A percentile compares a stretch with the other conserved stretches of the same genome.
phyloP scores from a whole-genome alignment of 2,329 filamentous ascomycete species.

The Diplodia intermedia region DNA sequence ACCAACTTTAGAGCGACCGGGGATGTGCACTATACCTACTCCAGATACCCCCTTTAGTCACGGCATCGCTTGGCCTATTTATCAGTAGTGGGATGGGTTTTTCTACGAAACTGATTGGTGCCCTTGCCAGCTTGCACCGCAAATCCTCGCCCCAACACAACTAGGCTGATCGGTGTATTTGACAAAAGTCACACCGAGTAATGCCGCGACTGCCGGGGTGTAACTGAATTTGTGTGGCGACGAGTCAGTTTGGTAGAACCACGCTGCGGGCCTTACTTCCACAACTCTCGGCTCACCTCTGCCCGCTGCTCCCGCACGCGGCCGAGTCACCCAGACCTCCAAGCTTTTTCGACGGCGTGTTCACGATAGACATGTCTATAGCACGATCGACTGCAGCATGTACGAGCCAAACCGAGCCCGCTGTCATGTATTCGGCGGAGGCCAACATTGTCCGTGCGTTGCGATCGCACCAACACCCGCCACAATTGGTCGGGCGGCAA shows the following conservation, averaged over 20 bases:
- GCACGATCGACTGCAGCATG: not conserved
- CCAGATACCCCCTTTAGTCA: too few relatives aligned
- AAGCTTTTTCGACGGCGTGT: not conserved
- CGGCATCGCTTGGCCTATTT: too few relatives aligned
- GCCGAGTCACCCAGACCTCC: not conserved
- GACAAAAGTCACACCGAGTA: not conserved
- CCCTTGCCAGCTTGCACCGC: too few relatives aligned
- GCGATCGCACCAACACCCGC: not conserved
- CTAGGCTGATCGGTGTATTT: too few relatives aligned
- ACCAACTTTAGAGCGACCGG: too few relatives aligned
- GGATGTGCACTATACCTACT: too few relatives aligned
- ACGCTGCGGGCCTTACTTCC: not conserved
- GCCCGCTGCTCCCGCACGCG: not conserved
- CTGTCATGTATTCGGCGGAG: too few relatives aligned
- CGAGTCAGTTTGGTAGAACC: not conserved
- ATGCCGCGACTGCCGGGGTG: not conserved
- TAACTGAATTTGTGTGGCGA: not conserved
- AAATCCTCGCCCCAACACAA: too few relatives aligned
- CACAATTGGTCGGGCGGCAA: not conserved
- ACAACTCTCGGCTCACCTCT: not conserved
- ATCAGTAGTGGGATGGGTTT: too few relatives aligned
- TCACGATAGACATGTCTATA: not conserved
- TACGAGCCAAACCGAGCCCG: too few relatives aligned
- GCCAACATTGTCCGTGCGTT: not conserved
- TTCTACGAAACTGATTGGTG: too few relatives aligned